Conservation (phyloP, 2,329 filamentous ascomycete genomes). For the Sporothrix schenckii region DNA sequence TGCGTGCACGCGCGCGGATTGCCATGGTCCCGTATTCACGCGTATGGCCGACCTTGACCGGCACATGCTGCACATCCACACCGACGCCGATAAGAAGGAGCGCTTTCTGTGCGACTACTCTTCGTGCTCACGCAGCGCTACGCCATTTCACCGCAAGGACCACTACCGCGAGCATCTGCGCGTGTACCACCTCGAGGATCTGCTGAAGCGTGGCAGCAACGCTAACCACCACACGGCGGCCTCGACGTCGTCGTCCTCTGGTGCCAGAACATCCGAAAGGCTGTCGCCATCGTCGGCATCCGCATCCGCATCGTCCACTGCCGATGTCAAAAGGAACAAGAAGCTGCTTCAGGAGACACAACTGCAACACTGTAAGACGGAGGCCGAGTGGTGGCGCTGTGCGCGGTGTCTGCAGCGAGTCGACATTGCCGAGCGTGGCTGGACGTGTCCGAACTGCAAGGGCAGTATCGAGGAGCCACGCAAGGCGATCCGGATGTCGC, state of each 20-base stretch:
- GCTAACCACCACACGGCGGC: not conserved
- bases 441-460: constrained; percentile 54
- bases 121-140: constrained; percentile 49
- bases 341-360: constrained; percentile 5
- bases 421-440: constrained; percentile 47
- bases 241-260: not conserved
- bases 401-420: constrained; percentile 55
- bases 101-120: constrained; percentile 57
- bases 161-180: constrained; percentile 62
- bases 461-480: constrained; percentile 50
- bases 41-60: constrained; percentile 59
- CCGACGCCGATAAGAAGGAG: constrained; percentile 47
- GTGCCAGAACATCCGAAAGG: constrained; percentile 28
- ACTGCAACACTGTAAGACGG: constrained; percentile 47
- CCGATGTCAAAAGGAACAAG: constrained; percentile 4
- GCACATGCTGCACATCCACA: constrained; percentile 56
- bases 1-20: constrained; percentile 48
- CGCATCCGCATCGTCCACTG: constrained; percentile 44
- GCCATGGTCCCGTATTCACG: constrained; percentile 52
- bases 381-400: constrained; percentile 58
- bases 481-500: constrained; percentile 8
- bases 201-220: constrained; percentile 50
- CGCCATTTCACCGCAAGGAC: constrained; percentile 58
- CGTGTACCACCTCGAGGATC: constrained; percentile 59
- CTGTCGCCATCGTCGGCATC: constrained; percentile 28